Evolutionary conservation across 441 rosid species (phyloP), one percentile per base, ranked within the genome.

Genomic region (Manihot esculenta): DNA sequence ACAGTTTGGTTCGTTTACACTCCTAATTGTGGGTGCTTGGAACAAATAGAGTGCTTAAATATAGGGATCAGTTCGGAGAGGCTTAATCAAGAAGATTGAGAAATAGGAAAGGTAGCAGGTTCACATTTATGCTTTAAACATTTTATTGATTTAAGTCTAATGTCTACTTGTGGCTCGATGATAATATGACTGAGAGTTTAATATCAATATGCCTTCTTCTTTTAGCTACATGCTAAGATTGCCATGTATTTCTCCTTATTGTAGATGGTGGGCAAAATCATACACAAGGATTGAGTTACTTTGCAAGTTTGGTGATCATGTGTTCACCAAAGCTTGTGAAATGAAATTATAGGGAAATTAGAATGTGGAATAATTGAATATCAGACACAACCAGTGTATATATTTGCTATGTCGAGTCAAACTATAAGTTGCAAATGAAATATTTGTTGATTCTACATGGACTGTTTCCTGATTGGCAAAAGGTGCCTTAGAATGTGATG

Each of bases 241-340:
- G 10, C 23, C 13, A 42, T 51, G 1, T 18, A 7, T 66, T 35
- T 7, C 48, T n/a, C 27, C 35, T 15, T 24, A 12, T 21, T 65
- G 2, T 27, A 48, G 56, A 6, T 59, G 11, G 23, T 70, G 14
- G 12, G 9, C 1, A 12, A 18, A n/a, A 50, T 59, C 47, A 13
- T 27, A 5, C 63, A 24, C 20, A 21, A n/a, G 10, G 21, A 1
- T 35, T 4, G 41, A 7, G 41, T 14, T 60, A 48, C 14, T 50
- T 23, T 49, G 10, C 65, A 27, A 59, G 35, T 21, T 33, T 64
- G 35, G 55, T 35, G 66, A 57, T 12, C 48, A 59, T 70, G 20
- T 10, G 54, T 0, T 56, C 6, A 5, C 67, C 1, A 3, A 38
- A 33, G 23, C 10, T 17, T 4, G 56, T 45, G 58, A 24, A 66